Base-by-base conservation (phyloP, 164 flowering plant species). In the Akebia trifoliata region DNA sequence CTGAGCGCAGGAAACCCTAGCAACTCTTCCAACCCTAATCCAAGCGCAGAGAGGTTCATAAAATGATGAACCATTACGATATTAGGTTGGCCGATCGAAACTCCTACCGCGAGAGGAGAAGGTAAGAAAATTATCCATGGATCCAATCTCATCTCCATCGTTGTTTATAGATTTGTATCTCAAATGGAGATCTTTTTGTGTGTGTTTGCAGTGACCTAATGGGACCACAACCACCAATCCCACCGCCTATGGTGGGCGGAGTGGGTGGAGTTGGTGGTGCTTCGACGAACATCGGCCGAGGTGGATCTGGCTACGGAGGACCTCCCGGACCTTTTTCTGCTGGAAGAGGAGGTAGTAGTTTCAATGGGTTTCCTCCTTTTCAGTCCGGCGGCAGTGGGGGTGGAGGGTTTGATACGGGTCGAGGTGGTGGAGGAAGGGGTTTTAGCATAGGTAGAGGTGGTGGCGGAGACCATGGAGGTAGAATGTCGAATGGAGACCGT, bases 101-200 rank as follows among this genome's bases (percentile, higher is more conserved):
- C 56, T 85, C 95, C 24, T 90, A 83, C 73, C 89, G 95, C 12
- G 81, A 82, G 9, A 79, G 97, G 21, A 74, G 90, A 67, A 82
- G 88, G 96, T 84, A 66, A 11, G 22, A 11, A 11, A 21, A 7
- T 48, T 2, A 26, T 8, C 17, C 22, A n/a, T 25, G 11, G 9
- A 11, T 7, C n/a, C 24, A 9, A 4, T 40, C 28, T 61, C 28
- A 51, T 30, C 12, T 18, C n/a, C 9, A 8, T 8, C 43, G 18
- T 2, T 42, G 44, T 40, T 24, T 40, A n/a, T 44, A 3, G 4
- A 9, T 26, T 14, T 54, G 14, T 17, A 1, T 57, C 2, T 42
- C 50, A 9, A 2, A 34, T 56, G 60, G 11, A 3, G 22, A 14
- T 0, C 38, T 49, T 21, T 22, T 50, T 32, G 4, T 29, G 8